Percentiles rank a stretch among this genome's conserved stretches.
Conservation (phyloP, 805 yeast species). For the Candida ponderosae region DNA sequence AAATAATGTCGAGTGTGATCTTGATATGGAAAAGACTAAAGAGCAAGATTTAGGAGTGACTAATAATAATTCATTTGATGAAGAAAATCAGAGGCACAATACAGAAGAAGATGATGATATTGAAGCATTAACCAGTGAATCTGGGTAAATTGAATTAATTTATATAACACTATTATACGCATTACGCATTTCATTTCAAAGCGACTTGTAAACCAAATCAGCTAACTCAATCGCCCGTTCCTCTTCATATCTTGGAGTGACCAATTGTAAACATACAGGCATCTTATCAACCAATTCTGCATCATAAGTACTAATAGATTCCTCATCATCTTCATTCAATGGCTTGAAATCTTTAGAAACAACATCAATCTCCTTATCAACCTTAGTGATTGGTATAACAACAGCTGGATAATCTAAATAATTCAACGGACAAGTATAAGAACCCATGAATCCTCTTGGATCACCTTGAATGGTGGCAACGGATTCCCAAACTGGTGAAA, state of each 20-base stretch:
- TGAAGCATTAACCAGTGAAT: too few species aligned
- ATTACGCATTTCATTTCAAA: too few species aligned
- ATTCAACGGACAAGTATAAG: conserved; percentile 36
- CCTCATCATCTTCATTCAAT: conserved; percentile 24
- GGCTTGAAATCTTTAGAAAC: conserved; percentile 15
- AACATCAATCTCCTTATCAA: conserved; percentile 25
- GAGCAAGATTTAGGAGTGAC: too few species aligned
- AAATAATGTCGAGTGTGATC: too few species aligned
- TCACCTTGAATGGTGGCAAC: conserved; percentile 34
- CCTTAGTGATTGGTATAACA: conserved; percentile 36
- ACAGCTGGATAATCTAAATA: conserved; percentile 32
- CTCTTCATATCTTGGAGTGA: conserved; percentile 49
- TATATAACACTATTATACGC: too few species aligned
- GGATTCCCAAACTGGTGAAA: conserved; percentile 37
- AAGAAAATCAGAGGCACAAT: too few species aligned
- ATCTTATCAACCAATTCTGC: conserved; percentile 40
- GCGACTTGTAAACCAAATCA: not conserved
- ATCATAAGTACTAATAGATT: conserved; percentile 32
- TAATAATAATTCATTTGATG: too few species aligned
- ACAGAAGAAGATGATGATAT: too few species aligned
- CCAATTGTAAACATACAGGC: conserved; percentile 50
- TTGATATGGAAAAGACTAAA: too few species aligned
- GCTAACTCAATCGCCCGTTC: conserved; percentile 23
- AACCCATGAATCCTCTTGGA: conserved; percentile 27
- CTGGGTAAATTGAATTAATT: too few species aligned